These are phyloP conservation scores for Periglandula ipomoeae DNA, from an alignment of 2,329 filamentous ascomycete genomes.

Conservation along the genomic window DNA sequence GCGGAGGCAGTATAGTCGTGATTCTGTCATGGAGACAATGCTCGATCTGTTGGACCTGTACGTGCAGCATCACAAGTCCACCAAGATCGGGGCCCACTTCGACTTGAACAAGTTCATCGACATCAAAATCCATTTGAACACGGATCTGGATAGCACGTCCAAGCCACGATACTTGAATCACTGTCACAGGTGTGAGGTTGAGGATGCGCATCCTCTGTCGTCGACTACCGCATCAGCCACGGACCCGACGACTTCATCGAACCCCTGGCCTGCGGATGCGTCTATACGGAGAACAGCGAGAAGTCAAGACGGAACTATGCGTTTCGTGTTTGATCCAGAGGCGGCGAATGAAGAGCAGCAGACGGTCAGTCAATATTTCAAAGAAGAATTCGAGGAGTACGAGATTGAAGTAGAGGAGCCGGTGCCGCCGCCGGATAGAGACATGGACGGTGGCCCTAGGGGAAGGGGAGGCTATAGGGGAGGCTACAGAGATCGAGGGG, in stretches of 20 bases:
- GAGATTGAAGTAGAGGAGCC: conserved; percentile 68
- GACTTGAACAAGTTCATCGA: conserved; percentile 73
- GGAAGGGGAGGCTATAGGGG: conserved; percentile 16
- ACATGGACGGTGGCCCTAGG: conserved; percentile 11
- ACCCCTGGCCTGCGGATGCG: conserved; percentile 26
- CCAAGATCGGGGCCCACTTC: conserved; percentile 63
- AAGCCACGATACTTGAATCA: conserved; percentile 55
- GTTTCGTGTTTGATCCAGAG: conserved; percentile 80
- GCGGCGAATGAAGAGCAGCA: conserved; percentile 63
- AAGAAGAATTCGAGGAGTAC: conserved; percentile 66
- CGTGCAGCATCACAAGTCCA: conserved; percentile 69
- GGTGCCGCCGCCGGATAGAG: conserved; percentile 25
- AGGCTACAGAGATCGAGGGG: conserved; percentile 22
- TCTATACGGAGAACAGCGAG: conserved; percentile 24
- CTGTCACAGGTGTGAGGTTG: conserved; percentile 42
- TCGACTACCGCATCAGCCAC: conserved; percentile 16
- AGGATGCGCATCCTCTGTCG: conserved; percentile 22
- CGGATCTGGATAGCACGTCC: conserved; percentile 58
- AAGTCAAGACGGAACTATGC: conserved; percentile 63
- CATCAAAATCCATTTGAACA: conserved; percentile 79
- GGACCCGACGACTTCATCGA: conserved; percentile 21
- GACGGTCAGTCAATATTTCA: conserved; percentile 58
- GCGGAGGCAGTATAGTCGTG: conserved; percentile 36
- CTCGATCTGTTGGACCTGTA: conserved; percentile 89
- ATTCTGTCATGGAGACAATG: conserved; percentile 62